phyloP scores from a whole-genome alignment of 257 asterid species.

The Przewalskia tangutica region DNA sequence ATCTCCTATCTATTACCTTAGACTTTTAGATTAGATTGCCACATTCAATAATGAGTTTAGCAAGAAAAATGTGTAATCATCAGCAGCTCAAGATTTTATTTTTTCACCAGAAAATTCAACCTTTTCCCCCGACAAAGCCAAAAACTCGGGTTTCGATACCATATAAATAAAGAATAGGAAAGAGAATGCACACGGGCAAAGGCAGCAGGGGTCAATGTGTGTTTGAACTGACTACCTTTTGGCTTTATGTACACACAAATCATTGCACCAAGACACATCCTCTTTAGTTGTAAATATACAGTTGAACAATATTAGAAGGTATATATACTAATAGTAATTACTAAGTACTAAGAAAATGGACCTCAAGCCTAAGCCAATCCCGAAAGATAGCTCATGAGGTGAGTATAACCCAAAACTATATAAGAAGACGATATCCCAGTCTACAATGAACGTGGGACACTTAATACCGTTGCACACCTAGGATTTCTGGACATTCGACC shows the following conservation, averaged over 20 bases:
- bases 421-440: not conserved
- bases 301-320: not conserved
- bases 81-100: not conserved
- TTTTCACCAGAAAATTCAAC: not conserved
- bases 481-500: not conserved
- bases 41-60: not conserved
- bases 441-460: not conserved
- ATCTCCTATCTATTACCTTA: not conserved
- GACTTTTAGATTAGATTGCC: not conserved
- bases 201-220: not conserved
- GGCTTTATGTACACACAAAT: not conserved
- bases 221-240: not conserved
- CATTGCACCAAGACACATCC: not conserved
- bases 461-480: not conserved
- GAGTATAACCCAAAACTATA: not conserved
- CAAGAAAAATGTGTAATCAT: not conserved
- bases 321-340: too few relatives aligned
- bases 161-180: not conserved
- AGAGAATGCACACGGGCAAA: not conserved
- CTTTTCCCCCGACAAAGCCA: not conserved
- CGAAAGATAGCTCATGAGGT: not conserved
- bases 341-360: too few relatives aligned
- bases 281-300: not conserved
- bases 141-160: not conserved
- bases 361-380: not conserved